Evolutionary conservation across 1,139 yeast genomes (phyloP).

Genomic region (Sugiyamaella japonica): DNA sequence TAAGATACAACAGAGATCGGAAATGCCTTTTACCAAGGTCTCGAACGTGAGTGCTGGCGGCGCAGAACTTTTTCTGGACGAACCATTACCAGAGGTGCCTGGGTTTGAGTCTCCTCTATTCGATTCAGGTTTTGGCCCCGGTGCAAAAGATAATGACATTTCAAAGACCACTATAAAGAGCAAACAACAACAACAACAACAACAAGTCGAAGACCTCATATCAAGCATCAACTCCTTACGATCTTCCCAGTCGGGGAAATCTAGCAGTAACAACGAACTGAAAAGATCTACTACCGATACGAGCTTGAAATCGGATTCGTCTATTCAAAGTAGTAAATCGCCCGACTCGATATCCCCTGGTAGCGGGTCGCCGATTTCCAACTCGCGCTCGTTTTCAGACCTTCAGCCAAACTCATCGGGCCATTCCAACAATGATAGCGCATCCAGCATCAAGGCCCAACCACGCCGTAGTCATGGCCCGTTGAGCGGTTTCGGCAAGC

Average conservation of each 20-base stretch:
- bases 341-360: constrained; percentile 5
- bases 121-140: constrained; percentile 8
- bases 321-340: not conserved
- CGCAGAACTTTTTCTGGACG: constrained; percentile 6
- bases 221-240: constrained; percentile 2
- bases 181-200: not conserved
- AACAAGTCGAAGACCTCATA: constrained; percentile 1
- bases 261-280: not conserved
- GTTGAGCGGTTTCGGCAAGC: constrained; percentile 11
- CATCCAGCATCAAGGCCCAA: not conserved
- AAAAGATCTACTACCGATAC: not conserved
- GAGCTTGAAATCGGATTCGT: not conserved
- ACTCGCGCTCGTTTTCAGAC: constrained; percentile 3
- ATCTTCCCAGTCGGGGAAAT: not conserved
- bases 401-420: constrained; percentile 4
- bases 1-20: not conserved
- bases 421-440: not conserved
- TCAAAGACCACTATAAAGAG: not conserved
- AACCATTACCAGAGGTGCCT: constrained; percentile 8
- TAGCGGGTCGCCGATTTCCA: not conserved
- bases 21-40: constrained; percentile 1
- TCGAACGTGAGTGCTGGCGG: not conserved
- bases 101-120: not conserved
- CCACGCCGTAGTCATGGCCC: constrained; percentile 12
- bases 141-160: not conserved